Percentiles rank a stretch among this genome's conserved stretches.
These are phyloP conservation scores for Peribolospora baueri DNA, from an alignment of 768 basidiomycete species.

Conservation along the genomic window DNA sequence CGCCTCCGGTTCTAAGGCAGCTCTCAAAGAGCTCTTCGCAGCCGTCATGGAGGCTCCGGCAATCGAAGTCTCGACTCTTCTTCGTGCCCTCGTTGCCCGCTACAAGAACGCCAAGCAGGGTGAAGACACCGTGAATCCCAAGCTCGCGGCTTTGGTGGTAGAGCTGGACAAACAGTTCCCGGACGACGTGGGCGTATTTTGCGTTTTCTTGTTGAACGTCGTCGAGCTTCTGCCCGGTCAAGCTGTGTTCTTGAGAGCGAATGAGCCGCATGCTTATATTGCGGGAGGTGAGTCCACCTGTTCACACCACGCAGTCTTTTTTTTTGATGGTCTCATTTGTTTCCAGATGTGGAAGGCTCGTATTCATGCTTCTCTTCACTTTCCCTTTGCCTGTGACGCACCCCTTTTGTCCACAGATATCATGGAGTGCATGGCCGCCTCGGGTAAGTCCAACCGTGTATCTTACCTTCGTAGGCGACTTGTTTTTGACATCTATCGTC, in stretches of 20 bases:
- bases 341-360: background rate
- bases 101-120: conserved; percentile 32
- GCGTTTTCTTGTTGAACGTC: conserved; percentile 69
- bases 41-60: conserved; percentile 61
- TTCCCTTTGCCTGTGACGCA: background rate
- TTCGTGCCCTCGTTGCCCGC: conserved; percentile 35
- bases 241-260: conserved; percentile 82
- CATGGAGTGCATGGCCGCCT: conserved; percentile 97
- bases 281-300: conserved; percentile 42
- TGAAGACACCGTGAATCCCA: conserved; percentile 20
- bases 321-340: background rate
- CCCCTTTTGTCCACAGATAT: conserved; percentile 35
- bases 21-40: conserved; percentile 49
- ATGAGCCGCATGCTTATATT: conserved; percentile 91
- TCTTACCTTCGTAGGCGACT: too few relatives aligned
- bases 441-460: conserved; percentile 17
- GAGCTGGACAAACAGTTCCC: conserved; percentile 47
- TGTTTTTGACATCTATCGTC: background rate
- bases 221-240: conserved; percentile 54
- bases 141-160: conserved; percentile 27
- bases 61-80: conserved; percentile 27
- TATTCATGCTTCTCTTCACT: background rate
- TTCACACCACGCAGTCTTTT: background rate
- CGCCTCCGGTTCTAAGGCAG: conserved; percentile 16
- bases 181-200: conserved; percentile 78